These are phyloP conservation scores for Gryganskiella cystojenkinii DNA, from an alignment of 192 early-diverging fungal genomes.

Conservation along the genomic window DNA sequence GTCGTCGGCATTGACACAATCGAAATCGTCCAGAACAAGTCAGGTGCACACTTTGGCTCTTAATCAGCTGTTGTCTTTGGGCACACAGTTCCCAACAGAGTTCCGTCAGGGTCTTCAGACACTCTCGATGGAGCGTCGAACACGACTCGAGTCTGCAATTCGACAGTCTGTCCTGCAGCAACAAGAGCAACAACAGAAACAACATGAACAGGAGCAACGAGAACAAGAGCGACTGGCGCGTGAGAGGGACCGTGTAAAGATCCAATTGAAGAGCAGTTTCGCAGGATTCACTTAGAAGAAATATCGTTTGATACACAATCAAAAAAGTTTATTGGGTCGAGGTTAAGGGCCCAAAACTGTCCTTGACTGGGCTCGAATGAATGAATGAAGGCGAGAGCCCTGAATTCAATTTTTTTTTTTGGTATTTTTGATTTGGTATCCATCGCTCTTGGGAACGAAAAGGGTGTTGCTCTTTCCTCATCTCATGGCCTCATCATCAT, in stretches of 20 bases:
- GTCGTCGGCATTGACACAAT: not conserved
- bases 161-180: slow-evolving; percentile 56
- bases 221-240: slow-evolving; percentile 36
- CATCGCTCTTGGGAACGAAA: not conserved
- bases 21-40: slow-evolving; percentile 6
- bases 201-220: slow-evolving; percentile 41
- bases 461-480: not conserved
- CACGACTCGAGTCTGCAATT: slow-evolving; percentile 61
- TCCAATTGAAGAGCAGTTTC: slow-evolving; percentile 48
- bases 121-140: slow-evolving; percentile 50
- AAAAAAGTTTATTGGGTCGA: too few species aligned
- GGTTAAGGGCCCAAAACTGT: too few species aligned
- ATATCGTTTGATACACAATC: too few species aligned
- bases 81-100: slow-evolving; percentile 44
- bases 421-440: too few species aligned
- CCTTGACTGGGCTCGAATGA: too few species aligned
- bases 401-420: too few species aligned
- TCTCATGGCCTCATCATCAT: not conserved
- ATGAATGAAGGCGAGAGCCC: too few species aligned
- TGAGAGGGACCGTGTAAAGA: slow-evolving; percentile 40
- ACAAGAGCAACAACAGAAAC: slow-evolving; percentile 54
- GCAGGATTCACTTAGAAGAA: slow-evolving; percentile 37
- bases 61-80: slow-evolving; percentile 55
- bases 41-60: slow-evolving; percentile 53
- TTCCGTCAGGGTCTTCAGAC: slow-evolving; percentile 55